Base-by-base conservation (phyloP, 371 early-diverging fungal genomes). In the Rhizopus arrhizus region DNA sequence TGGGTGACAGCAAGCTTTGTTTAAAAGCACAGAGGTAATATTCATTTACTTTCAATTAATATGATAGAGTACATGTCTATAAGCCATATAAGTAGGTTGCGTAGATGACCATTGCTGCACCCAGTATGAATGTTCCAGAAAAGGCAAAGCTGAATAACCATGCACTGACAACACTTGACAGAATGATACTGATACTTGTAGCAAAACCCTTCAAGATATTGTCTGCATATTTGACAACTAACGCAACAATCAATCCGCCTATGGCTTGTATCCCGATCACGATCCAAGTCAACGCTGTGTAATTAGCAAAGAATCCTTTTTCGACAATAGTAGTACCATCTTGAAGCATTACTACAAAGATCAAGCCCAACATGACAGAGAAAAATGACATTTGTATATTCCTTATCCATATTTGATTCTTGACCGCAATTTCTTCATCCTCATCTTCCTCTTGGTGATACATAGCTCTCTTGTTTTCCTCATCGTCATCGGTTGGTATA, bases 171-270 rank as follows among this genome's bases (percentile, higher is more conserved):
- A 89, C 72, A 55, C 89, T 85, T 15, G 93, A 93, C 43, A 97
- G 75, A 42, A 97, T 90, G 59, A 97, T 97, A 47, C 95, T 92
- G 59, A 97, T 87, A 56, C 94, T 93, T 9, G 98, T 97, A 6
- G 98, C 96, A 74, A 93, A 93, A 7, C 96, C 95, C 73, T 97
- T 97, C 53, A 97, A 83, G 59, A 97, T 97, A 66, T 96, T 96
- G 70, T 96, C 97, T 0, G 98, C 97, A 68, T 95, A 93, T 77
- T 94, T 94, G 53, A 97, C 96, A 0, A 97, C 97, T 8, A 97
- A 64, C 0, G 95, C 95, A 2, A 97, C 98, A 58, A 97, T 86
- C 15, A 97, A 72, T 0, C 98, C 98, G 41, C 98, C 98, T 4
- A 89, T 66, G 0, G 98, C 95, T 74, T 96, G 97, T 62, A 87